These are phyloP conservation scores for Zalaria obscura DNA, from an alignment of 2,329 filamentous ascomycete species.

Conservation along the genomic window DNA sequence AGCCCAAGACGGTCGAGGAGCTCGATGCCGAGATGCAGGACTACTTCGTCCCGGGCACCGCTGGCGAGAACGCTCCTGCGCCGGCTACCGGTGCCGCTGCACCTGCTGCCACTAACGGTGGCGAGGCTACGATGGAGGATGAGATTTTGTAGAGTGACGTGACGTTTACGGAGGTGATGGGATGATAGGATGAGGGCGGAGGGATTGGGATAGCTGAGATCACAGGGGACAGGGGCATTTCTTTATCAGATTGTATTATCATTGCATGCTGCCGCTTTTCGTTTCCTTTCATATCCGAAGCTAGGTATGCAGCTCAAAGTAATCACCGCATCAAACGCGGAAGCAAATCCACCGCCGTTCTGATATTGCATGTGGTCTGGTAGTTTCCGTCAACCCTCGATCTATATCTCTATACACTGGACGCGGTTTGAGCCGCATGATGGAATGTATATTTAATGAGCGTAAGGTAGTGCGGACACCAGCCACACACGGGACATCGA, in stretches of 20 bases:
- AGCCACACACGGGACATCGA: no score
- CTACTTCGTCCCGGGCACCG: slow-evolving; percentile 53
- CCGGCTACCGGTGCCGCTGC: slow-evolving; percentile 31
- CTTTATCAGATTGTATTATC: not conserved
- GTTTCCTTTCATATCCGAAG: no score
- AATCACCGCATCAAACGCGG: no score
- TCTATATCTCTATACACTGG: no score
- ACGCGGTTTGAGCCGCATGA: no score
- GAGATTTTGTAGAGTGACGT: slow-evolving; percentile 38
- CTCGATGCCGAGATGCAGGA: slow-evolving; percentile 96
- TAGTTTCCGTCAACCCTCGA: no score
- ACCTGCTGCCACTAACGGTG: slow-evolving; percentile 32
- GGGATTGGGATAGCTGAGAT: not conserved
- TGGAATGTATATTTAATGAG: no score
- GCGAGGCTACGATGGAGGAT: slow-evolving; percentile 39
- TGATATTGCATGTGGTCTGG: no score
- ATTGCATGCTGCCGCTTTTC: not conserved
- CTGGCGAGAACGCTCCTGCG: slow-evolving; percentile 27
- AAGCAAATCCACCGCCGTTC: no score
- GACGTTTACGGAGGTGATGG: not conserved
- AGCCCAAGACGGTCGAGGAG: slow-evolving; percentile 82
- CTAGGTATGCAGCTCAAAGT: no score
- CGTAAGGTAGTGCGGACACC: no score
- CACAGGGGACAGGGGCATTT: not conserved
- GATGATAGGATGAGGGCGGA: not conserved